Evolutionary conservation across 1,139 yeast genomes (phyloP), one percentile per base, ranked within the genome.

Genomic region (Sugiyamaella paludigena): DNA sequence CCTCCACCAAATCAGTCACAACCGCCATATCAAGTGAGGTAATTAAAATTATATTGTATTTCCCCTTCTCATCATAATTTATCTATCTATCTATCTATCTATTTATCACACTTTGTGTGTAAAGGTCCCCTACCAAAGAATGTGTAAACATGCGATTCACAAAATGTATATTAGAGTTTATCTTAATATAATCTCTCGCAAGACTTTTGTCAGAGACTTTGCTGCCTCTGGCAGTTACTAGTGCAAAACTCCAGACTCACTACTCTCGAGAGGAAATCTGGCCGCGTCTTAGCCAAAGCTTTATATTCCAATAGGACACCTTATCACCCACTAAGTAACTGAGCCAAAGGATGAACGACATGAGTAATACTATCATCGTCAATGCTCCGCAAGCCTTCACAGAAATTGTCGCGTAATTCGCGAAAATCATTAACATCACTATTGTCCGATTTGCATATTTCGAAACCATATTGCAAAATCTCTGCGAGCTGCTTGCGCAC

Each of bases 111-210:
- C 3, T 28, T n/a, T n/a, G n/a, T n/a, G n/a, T n/a, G n/a, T n/a
- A n/a, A n/a, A n/a, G n/a, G n/a, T n/a, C n/a, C n/a, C n/a, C n/a
- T n/a, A n/a, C n/a, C n/a, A n/a, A n/a, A n/a, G n/a, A n/a, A n/a
- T n/a, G n/a, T n/a, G n/a, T n/a, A n/a, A n/a, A n/a, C n/a, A n/a
- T n/a, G n/a, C n/a, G n/a, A n/a, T n/a, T 15, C 45, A 35, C 28
- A 26, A 42, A 41, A 36, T 42, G 45, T 42, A 42, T 42, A 42
- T 42, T 42, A 42, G 45, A 42, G 13, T 15, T 41, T 13, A 35
- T 34, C 24, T 13, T 28, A 42, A 42, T 34, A 34, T 24, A n/a
- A 6, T 16, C n/a, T 24, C 13, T 40, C 12, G 24, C 24, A 19
- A 19, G 3, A 19, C 3, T 19, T 19, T 19, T 19, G 24, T 19